Evolutionary conservation across 2,329 filamentous ascomycete species (phyloP).

Genomic region (Neodidymelliopsis sp.): DNA sequence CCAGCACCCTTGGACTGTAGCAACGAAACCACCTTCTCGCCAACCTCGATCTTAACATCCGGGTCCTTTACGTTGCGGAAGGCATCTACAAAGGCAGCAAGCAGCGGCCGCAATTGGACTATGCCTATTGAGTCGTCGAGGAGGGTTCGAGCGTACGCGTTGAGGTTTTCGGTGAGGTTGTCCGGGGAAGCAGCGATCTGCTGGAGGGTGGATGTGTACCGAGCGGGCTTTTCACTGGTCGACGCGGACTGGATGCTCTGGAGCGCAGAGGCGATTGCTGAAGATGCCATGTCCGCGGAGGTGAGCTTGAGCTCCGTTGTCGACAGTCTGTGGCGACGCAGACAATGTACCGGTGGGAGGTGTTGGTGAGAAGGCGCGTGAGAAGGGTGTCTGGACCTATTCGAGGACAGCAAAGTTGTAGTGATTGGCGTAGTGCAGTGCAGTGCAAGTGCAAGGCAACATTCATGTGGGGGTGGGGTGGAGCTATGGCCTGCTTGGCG

Average conservation of each 20-base stretch:
- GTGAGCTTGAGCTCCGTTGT: slow-evolving; percentile 12
- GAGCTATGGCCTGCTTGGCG: slow-evolving; percentile 12
- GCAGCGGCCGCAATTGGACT: slow-evolving; percentile 75
- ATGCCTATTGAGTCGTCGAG: slow-evolving; percentile 75
- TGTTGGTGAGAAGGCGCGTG: too few relatives aligned
- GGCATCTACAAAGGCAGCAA: slow-evolving; percentile 69
- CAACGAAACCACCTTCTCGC: slow-evolving; percentile 72
- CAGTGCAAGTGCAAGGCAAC: slow-evolving; percentile 12
- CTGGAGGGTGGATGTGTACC: slow-evolving; percentile 65
- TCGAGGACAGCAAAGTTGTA: too few relatives aligned
- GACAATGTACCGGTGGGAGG: too few relatives aligned
- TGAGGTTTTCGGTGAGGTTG: slow-evolving; percentile 67
- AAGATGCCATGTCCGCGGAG: slow-evolving; percentile 56
- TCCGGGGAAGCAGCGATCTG: slow-evolving; percentile 59
- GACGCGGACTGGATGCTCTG: slow-evolving; percentile 58
- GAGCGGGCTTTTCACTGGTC: slow-evolving; percentile 59
- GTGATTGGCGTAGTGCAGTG: too few relatives aligned
- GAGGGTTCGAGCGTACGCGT: slow-evolving; percentile 71
- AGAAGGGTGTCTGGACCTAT: too few relatives aligned
- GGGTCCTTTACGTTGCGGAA: slow-evolving; percentile 68
- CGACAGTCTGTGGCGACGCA: slow-evolving; percentile 1
- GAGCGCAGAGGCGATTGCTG: slow-evolving; percentile 58
- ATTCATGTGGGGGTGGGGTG: slow-evolving; percentile 19
- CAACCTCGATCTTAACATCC: slow-evolving; percentile 77
- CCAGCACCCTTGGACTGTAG: slow-evolving; percentile 73